Base-by-base conservation (phyloP, 352 stramenopile genomes). In the Phytophthora meadii region DNA sequence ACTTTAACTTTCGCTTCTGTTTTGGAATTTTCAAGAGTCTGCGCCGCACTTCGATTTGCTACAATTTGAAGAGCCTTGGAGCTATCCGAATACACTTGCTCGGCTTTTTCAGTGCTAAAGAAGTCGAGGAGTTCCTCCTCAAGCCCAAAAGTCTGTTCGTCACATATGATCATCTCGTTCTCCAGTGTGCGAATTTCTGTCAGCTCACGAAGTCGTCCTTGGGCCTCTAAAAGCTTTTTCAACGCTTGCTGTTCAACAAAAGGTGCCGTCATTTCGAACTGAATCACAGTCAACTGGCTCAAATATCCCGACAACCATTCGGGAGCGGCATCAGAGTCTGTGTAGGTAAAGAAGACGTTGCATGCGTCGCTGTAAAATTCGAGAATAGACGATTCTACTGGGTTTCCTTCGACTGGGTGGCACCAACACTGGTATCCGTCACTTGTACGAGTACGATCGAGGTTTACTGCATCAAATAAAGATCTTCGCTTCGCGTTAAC, bases 101-200 rank as follows among this genome's bases (percentile, higher is more conserved):
- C 63, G 0, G 77, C 60, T 2, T 79, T 52, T 27, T 89, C 74
- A 0, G 66, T 60, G 32, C 67, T 74, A 19, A 92, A 82, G 32
- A 90, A 88, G 7, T 86, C 79, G 4, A 92, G 57, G 4, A 92
- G 54, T 15, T 92, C 79, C 47, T 82, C 76, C 51, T 92, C 83
- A 4, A 92, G 70, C 0, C 68, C 72, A 14, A 77, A 68, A 5
- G 86, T 78, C 49, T 92, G 83, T 36, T 89, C 76, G 5, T 88
- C 69, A 27, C 69, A 87, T 12, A 75, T 47, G 3, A 88, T 41
- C 34, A 72, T 74, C n/a, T 90, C 81, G 5, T 81, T 32, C 17
- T 76, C 58, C 0, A 90, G 57, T 4, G 78, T 60, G 12, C 80
- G 67, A 5, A 88, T 81, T 47, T 88, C 79, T 0, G 79, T 92